A percentile compares a stretch with the other conserved stretches of the same genome.
phyloP scores from a whole-genome alignment of 306 rosid species.

The Lotus japonicus region DNA sequence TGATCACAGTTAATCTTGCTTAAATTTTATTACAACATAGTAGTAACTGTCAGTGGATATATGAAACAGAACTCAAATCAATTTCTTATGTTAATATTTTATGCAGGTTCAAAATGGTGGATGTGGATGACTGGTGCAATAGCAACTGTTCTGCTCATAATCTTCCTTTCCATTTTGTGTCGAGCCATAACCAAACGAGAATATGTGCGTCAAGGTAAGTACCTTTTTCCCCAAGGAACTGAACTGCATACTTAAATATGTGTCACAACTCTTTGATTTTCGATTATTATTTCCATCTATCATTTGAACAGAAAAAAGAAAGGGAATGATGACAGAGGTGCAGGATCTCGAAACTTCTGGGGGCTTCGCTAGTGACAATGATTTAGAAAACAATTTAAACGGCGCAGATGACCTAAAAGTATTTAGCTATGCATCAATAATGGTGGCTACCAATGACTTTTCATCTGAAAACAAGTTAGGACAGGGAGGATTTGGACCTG shows the following conservation, averaged over 20 bases:
- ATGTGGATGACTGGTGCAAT: neutral
- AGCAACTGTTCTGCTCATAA: neutral
- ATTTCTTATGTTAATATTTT: neutral
- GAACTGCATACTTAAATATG: neutral
- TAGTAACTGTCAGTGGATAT: too few relatives aligned
- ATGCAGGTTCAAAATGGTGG: constrained; percentile 6
- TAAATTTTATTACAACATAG: too few relatives aligned
- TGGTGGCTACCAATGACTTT: constrained; percentile 24
- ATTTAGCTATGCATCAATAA: constrained; percentile 16
- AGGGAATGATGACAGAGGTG: neutral
- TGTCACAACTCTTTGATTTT: neutral
- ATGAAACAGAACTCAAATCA: neutral
- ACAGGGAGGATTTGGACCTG: constrained; percentile 33
- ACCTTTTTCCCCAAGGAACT: neutral
- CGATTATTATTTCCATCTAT: neutral
- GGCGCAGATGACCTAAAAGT: neutral
- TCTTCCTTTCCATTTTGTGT: neutral
- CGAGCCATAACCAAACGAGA: neutral
- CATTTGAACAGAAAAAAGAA: neutral
- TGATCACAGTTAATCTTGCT: too few relatives aligned
- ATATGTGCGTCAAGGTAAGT: neutral
- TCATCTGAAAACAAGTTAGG: constrained; percentile 11
- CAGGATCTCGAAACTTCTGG: neutral
- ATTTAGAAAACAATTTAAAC: neutral
- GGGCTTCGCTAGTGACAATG: neutral